phyloP scores from a whole-genome alignment of 2,329 filamentous ascomycete species.

The Orbilia javanica region DNA sequence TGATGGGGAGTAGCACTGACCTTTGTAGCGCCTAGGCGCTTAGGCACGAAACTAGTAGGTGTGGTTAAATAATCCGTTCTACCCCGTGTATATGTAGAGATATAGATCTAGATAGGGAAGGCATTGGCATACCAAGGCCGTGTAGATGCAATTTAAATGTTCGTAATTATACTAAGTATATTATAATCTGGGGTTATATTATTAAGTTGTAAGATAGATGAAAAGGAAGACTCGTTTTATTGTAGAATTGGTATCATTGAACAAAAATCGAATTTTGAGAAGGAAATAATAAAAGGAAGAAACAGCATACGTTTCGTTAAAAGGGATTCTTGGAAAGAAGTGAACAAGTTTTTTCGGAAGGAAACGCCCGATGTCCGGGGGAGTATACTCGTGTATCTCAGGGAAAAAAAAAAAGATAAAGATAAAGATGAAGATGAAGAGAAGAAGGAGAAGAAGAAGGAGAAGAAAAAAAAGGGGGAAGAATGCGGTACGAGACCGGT shows the following conservation, averaged over 20 bases:
- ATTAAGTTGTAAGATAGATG: background rate
- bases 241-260: constrained; percentile 12
- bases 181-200: too few relatives aligned
- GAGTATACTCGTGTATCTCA: background rate
- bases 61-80: too few relatives aligned
- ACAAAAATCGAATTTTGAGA: background rate
- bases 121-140: too few relatives aligned
- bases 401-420: background rate
- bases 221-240: background rate
- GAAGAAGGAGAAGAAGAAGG: background rate
- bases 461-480: background rate
- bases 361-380: background rate
- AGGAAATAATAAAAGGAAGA: background rate
- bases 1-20: too few relatives aligned
- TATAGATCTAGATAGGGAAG: too few relatives aligned
- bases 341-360: background rate
- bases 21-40: too few relatives aligned
- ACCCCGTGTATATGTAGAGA: too few relatives aligned
- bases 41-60: too few relatives aligned
- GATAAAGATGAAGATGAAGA: background rate
- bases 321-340: background rate
- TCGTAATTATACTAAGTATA: too few relatives aligned
- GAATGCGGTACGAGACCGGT: too few relatives aligned
- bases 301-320: background rate
- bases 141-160: too few relatives aligned